A percentile compares a stretch with the other conserved stretches of the same genome.
Evolutionary conservation across 768 basidiomycete genomes (phyloP).

Genomic region (Calocybe cyanea): DNA sequence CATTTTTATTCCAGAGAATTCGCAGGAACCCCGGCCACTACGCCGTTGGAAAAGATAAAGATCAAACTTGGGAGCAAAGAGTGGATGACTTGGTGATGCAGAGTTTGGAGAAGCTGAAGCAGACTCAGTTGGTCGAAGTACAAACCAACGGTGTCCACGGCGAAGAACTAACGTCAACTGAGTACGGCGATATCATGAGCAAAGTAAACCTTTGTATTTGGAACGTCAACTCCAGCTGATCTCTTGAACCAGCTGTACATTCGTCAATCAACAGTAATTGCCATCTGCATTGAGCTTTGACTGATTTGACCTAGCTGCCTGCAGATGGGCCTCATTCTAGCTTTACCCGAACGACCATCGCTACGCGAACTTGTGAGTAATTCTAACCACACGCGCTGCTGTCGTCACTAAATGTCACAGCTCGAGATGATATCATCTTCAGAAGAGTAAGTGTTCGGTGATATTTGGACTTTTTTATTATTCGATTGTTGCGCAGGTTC

Average conservation of each 20-base stretch:
- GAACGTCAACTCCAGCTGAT: slow-evolving; percentile 1
- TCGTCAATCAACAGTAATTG: slow-evolving; percentile 58
- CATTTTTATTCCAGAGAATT: slow-evolving; percentile 86
- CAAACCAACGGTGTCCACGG: slow-evolving; percentile 29
- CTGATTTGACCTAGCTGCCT: background rate
- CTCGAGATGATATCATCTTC: slow-evolving; percentile 62
- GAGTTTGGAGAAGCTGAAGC: slow-evolving; percentile 56
- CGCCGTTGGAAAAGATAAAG: slow-evolving; percentile 49
- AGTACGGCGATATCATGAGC: slow-evolving; percentile 85
- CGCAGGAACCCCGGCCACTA: slow-evolving; percentile 82
- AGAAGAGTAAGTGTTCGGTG: slow-evolving; percentile 51
- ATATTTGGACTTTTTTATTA: slow-evolving; percentile 2
- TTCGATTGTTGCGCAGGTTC: slow-evolving; percentile 39
- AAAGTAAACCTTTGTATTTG: slow-evolving; percentile 43
- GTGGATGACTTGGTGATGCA: slow-evolving; percentile 72
- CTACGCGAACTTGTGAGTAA: slow-evolving; percentile 64
- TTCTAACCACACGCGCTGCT: slow-evolving; percentile 1
- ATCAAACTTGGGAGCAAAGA: slow-evolving; percentile 65
- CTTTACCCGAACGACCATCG: slow-evolving; percentile 49
- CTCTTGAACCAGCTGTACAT: slow-evolving; percentile 66
- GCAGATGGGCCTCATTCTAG: slow-evolving; percentile 68
- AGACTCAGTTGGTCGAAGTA: slow-evolving; percentile 56
- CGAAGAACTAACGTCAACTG: slow-evolving; percentile 54
- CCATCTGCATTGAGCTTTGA: background rate
- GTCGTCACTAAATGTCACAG: slow-evolving; percentile 27